phyloP scores from a whole-genome alignment of 176 grass and related monocot species.

The Calamus simplicifolius region DNA sequence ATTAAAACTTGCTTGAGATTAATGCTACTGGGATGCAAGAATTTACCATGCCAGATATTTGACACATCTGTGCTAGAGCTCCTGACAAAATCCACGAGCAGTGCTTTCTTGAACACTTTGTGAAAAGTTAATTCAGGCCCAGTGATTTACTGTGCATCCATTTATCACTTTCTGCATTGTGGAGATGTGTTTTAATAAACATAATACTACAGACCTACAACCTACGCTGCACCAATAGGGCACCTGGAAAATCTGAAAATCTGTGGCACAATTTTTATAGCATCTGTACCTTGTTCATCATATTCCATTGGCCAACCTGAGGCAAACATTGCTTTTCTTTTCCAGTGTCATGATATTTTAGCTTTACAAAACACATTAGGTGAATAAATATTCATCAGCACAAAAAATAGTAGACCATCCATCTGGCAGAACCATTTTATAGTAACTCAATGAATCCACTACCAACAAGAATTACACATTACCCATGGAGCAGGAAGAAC shows the following conservation, averaged over 20 bases:
- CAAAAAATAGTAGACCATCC: background rate
- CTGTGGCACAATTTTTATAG: background rate
- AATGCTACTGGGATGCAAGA: background rate
- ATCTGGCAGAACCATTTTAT: too few relatives aligned
- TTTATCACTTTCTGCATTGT: conserved; percentile 92
- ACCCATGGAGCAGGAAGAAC: conserved; percentile 99
- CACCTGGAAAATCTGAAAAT: too few relatives aligned
- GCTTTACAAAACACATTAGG: conserved; percentile 29
- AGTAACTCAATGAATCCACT: background rate
- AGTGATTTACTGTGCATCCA: conserved; percentile 76
- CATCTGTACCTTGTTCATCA: conserved; percentile 87
- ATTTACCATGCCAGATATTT: conserved; percentile 90
- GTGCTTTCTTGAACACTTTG: conserved; percentile 96
- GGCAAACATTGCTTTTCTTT: conserved; percentile 99
- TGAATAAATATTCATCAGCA: conserved; percentile 8
- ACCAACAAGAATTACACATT: conserved; percentile 4
- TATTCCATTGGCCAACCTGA: conserved; percentile 99
- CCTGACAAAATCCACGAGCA: conserved; percentile 86
- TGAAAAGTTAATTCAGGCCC: conserved; percentile 99
- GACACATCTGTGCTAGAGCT: conserved; percentile 96
- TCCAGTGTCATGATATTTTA: conserved; percentile 91
- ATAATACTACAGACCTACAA: background rate
- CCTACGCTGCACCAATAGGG: too few relatives aligned
- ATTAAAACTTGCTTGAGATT: background rate
- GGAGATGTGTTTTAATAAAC: conserved; percentile 1